Base-by-base conservation (phyloP, 352 stramenopile species). In the Globisporangium camurandrum region DNA sequence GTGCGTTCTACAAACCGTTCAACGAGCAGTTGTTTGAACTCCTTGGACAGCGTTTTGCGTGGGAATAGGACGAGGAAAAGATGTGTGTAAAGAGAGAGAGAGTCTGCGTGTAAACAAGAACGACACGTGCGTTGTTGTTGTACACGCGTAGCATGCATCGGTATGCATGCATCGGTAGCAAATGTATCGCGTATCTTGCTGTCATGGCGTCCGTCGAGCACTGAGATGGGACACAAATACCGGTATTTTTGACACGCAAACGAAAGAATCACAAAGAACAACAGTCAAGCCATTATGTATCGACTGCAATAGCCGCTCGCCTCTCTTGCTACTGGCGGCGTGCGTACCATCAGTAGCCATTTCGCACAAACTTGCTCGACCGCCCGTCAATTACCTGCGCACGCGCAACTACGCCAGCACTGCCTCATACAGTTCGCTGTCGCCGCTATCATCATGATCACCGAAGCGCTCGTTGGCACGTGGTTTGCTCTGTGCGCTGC, bases 21-120 rank as follows among this genome's bases (percentile, higher is more conserved):
- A 90, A 93, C 52, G 62, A 75, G 41, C 64, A 76, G 31, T 66
- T 91, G 59, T 72, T 71, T 49, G 67, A 75, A 45, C 67, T 84
- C 20, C 3, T 81, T 19, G 68, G 68, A 6, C 66, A 52, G 7
- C 68, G 68, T 47, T 74, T 79, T 49, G 46, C 64, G 31, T 75
- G 64, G 54, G 55, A 51, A 37, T 10, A 14, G 2, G 3, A 14
- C 12, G 8, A 37, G 31, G 31, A 3, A 16, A 14, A 37, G 34
- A 28, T 9, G 14, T 20, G 27, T 14, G 10, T 11, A 20, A 30
- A 8, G 28, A 8, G 28, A 33, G 27, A 22, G 26, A 43, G 38
- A 46, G 47, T 59, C 66, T 19, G 66, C 30, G 7, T 36, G n/a
- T n/a, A n/a, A n/a, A n/a, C n/a, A n/a, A n/a, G n/a, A n/a, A n/a